phyloP scores from a whole-genome alignment of 495 filamentous ascomycete genomes.

The Halenospora varia region DNA sequence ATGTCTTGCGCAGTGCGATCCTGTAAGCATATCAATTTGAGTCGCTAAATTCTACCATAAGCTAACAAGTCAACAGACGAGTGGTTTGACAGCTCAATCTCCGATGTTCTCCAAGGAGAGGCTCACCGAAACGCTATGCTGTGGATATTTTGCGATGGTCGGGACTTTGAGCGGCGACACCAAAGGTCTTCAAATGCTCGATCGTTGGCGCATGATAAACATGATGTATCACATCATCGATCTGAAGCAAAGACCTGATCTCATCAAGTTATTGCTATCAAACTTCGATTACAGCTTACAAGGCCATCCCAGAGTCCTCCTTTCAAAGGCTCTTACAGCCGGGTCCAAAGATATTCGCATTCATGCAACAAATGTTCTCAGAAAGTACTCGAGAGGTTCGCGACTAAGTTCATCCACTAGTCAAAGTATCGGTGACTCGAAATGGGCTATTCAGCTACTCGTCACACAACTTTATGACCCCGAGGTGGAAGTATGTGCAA shows the following conservation, averaged over 20 bases:
- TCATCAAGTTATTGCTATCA: constrained; percentile 78
- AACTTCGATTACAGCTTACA: constrained; percentile 86
- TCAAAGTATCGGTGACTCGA: constrained; percentile 47
- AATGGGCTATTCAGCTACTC: constrained; percentile 93
- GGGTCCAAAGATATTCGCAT: constrained; percentile 90
- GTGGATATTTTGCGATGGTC: constrained; percentile 91
- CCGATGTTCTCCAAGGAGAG: constrained; percentile 85
- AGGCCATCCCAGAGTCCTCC: constrained; percentile 84
- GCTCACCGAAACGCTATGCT: constrained; percentile 76
- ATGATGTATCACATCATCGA: constrained; percentile 99
- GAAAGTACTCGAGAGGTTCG: constrained; percentile 69
- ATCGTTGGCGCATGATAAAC: constrained; percentile 94
- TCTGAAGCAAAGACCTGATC: constrained; percentile 80
- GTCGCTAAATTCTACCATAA: no score
- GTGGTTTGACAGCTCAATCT: constrained; percentile 80
- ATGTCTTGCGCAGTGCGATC: constrained; percentile 89
- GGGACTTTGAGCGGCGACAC: constrained; percentile 78
- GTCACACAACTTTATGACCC: constrained; percentile 98
- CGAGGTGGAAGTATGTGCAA: constrained; percentile 91
- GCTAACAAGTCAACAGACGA: constrained; percentile 48
- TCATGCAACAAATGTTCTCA: constrained; percentile 74
- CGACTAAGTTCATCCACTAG: constrained; percentile 28
- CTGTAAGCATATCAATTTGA: no score
- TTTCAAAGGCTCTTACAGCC: constrained; percentile 88
- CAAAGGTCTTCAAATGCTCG: constrained; percentile 84